Evolutionary conservation across 495 filamentous ascomycete species (phyloP), one percentile per base, ranked within the genome.

Genomic region (Neurospora hispaniola): DNA sequence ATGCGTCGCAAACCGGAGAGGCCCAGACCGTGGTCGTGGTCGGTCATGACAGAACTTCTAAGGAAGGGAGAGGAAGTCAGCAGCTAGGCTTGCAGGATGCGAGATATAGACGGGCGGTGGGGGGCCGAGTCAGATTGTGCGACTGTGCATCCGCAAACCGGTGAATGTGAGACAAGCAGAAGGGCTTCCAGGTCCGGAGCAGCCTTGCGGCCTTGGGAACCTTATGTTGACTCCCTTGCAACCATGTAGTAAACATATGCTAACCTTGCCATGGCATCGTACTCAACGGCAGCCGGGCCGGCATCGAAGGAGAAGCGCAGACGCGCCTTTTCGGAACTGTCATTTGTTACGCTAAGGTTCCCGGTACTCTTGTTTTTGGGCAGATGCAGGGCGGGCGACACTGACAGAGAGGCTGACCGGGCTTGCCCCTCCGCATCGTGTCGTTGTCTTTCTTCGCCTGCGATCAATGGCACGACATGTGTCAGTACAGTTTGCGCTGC

Each of bases 1-100:
- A 98, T 98, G 76, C 96, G 91, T 79, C 94, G 90, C 77, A 99
- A 87, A 72, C 96, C 96, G 70, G 94, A 95, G 43, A 84, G 81
- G 48, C 87, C 87, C 69, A 89, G 76, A 42, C 87, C 87, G 77
- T 88, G 86, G 72, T 89, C 87, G 78, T 89, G 86, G 73, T 89
- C 87, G 70, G 84, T 84, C 78, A 88, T 85, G 75, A 88, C 79
- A 48, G 86, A 79, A 74, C 84, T 84, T 80, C 86, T 85, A 73
- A 54, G 73, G 72, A 69, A 62, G 27, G 68, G 35, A n/a, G 42
- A 71, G 72, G 75, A 75, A 74, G 79, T 83, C 75, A 82, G 79
- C 74, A 70, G 16, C 27, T 7, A 66, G 12, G 14, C 54, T 16
- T 27, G 54, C 54, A 35, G 27, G 12, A 12, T 38, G 54, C 23